Evolutionary conservation across 768 basidiomycete genomes (phyloP).

Genomic region (Podaxis carcinomalis): DNA sequence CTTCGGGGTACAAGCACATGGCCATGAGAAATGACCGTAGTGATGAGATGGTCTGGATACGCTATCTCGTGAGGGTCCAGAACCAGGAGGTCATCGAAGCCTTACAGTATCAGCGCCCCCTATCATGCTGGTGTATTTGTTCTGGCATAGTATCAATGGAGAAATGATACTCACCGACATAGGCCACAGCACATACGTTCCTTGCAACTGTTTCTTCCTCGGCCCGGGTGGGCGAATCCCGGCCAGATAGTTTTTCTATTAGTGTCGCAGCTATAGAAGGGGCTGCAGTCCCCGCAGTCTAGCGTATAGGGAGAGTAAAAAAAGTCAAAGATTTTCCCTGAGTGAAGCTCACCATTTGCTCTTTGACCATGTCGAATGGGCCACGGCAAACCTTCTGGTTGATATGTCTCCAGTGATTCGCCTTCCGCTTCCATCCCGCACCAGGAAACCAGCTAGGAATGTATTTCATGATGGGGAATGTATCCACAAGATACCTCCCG

Average conservation of each 20-base stretch:
- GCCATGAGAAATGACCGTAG: slow-evolving; percentile 32
- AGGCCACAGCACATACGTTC: slow-evolving; percentile 4
- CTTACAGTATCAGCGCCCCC: slow-evolving; percentile 15
- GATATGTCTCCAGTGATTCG: not conserved
- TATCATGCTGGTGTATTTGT: not conserved
- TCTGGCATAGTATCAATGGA: not conserved
- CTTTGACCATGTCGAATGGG: slow-evolving; percentile 1
- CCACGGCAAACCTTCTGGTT: not conserved
- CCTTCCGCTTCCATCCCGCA: not conserved
- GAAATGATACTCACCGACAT: not conserved
- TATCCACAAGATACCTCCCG: slow-evolving; percentile 27
- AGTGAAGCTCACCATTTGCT: slow-evolving; percentile 1
- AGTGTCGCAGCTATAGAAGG: slow-evolving; percentile 7
- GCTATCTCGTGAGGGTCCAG: not conserved
- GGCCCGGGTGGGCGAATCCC: not conserved
- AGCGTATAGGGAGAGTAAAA: not conserved
- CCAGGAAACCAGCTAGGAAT: not conserved
- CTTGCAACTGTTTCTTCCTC: slow-evolving; percentile 10
- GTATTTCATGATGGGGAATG: slow-evolving; percentile 11
- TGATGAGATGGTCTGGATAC: slow-evolving; percentile 24
- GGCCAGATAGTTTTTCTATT: slow-evolving; percentile 5
- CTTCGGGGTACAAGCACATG: slow-evolving; percentile 33
- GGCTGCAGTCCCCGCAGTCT: not conserved
- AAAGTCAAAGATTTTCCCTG: not conserved
- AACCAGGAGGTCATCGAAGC: not conserved